A percentile compares a stretch with the other conserved stretches of the same genome.
Evolutionary conservation across 2,329 filamentous ascomycete genomes (phyloP).

Genomic region (Magnaporthiopsis poae): DNA sequence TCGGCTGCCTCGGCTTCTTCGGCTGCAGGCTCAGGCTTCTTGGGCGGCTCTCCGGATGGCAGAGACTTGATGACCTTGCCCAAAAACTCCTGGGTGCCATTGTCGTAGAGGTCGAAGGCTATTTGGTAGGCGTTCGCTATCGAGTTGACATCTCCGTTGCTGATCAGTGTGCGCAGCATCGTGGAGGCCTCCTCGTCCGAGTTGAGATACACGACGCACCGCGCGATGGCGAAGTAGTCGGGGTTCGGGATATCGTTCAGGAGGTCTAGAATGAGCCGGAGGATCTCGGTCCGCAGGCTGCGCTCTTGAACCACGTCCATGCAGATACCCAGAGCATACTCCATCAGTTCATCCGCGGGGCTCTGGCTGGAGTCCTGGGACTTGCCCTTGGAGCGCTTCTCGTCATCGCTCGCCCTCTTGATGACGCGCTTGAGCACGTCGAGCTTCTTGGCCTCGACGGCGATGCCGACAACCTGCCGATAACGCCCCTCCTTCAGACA

Average conservation of each 20-base stretch:
- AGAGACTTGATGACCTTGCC: constrained; percentile 78
- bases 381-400: constrained; percentile 60
- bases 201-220: constrained; percentile 92
- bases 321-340: constrained; percentile 89
- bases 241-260: constrained; percentile 84
- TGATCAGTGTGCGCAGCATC: constrained; percentile 73
- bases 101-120: constrained; percentile 95
- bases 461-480: constrained; percentile 91
- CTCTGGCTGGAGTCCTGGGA: constrained; percentile 39
- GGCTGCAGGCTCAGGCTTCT: constrained; percentile 34
- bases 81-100: constrained; percentile 93
- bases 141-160: constrained; percentile 67
- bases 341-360: constrained; percentile 84
- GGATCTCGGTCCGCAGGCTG: constrained; percentile 69
- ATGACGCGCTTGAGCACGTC: constrained; percentile 81
- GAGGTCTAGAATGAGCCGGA: constrained; percentile 88
- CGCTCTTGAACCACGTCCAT: constrained; percentile 97
- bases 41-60: constrained; percentile 43
- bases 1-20: constrained; percentile 33
- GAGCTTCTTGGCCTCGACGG: constrained; percentile 86
- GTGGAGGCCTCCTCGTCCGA: constrained; percentile 82
- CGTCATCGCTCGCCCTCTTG: constrained; percentile 76
- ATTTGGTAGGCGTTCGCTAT: constrained; percentile 90
- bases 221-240: constrained; percentile 96
- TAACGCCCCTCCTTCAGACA: constrained; percentile 81